A percentile compares a stretch with the other conserved stretches of the same genome.
phyloP scores from a whole-genome alignment of 345 rosid genomes.

The Euphorbia peplus region DNA sequence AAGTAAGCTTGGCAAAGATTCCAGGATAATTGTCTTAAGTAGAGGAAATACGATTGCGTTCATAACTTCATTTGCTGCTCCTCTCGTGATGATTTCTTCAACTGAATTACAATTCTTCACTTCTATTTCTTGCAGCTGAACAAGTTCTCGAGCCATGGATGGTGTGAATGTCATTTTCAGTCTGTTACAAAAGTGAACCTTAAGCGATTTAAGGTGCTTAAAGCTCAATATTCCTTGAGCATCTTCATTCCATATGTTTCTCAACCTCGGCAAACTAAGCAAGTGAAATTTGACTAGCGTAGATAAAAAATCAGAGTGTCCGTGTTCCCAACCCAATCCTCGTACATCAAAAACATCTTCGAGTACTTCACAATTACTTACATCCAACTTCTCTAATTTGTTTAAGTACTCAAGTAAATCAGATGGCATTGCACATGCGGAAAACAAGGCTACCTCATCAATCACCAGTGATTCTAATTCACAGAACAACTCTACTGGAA shows the following conservation, averaged over 20 bases:
- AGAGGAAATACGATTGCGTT: not conserved
- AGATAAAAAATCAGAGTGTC: not conserved
- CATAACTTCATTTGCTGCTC: not conserved
- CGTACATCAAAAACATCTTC: not conserved
- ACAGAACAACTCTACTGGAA: no score
- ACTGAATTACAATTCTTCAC: constrained; percentile 1
- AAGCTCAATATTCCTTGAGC: not conserved
- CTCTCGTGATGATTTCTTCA: constrained; percentile 4
- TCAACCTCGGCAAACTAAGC: constrained; percentile 8
- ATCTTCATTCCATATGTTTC: not conserved
- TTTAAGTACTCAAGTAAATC: not conserved
- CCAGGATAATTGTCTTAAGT: not conserved
- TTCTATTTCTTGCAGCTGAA: constrained; percentile 5
- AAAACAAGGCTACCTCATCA: not conserved
- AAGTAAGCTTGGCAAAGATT: not conserved
- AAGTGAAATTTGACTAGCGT: not conserved
- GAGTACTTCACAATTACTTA: no score
- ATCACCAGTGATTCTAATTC: no score
- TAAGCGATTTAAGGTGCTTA: not conserved
- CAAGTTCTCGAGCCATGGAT: not conserved
- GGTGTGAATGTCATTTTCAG: constrained; percentile 1
- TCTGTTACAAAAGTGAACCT: not conserved
- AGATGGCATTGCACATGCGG: not conserved
- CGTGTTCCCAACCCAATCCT: not conserved
- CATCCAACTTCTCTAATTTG: not conserved